Conservation (phyloP, 148 eudicot genomes). For the Chenopodium album region DNA sequence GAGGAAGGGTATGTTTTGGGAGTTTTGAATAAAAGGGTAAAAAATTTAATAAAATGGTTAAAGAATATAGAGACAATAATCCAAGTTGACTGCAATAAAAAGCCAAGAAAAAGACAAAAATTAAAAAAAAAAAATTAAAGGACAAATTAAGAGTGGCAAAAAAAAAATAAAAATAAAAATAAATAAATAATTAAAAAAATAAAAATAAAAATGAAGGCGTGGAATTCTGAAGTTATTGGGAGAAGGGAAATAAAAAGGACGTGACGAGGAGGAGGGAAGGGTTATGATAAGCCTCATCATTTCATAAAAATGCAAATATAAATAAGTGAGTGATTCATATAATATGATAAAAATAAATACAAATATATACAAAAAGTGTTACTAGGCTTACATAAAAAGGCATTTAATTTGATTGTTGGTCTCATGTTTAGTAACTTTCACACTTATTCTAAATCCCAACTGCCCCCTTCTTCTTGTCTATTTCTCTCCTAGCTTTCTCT, state of each 20-base stretch:
- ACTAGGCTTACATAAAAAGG: background rate
- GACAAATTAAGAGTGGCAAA: constrained; percentile 7
- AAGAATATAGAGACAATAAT: constrained; percentile 17
- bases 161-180: background rate
- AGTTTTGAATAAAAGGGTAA: constrained; percentile 22
- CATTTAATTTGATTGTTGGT: constrained; percentile 30
- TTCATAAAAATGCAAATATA: constrained; percentile 6
- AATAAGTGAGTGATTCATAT: background rate
- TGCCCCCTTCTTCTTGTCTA: constrained; percentile 40
- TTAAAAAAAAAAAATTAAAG: background rate
- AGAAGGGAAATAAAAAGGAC: constrained; percentile 55
- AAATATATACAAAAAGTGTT: background rate
- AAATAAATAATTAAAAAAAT: too few species aligned
- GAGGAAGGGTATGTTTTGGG: constrained; percentile 17
- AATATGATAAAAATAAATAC: too few species aligned
- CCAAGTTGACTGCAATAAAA: constrained; percentile 1
- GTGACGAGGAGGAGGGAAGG: constrained; percentile 58
- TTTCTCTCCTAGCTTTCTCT: background rate
- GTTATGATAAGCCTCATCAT: constrained; percentile 48
- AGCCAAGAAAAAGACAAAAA: background rate
- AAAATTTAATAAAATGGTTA: constrained; percentile 12
- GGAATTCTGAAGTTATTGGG: constrained; percentile 76
- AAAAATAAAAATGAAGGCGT: constrained; percentile 45
- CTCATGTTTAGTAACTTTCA: constrained; percentile 65
- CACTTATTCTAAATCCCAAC: constrained; percentile 60